Percentiles rank a stretch among this genome's conserved stretches.
These are phyloP conservation scores for Auriscalpium orientale DNA, from an alignment of 768 basidiomycete genomes.

Conservation along the genomic window DNA sequence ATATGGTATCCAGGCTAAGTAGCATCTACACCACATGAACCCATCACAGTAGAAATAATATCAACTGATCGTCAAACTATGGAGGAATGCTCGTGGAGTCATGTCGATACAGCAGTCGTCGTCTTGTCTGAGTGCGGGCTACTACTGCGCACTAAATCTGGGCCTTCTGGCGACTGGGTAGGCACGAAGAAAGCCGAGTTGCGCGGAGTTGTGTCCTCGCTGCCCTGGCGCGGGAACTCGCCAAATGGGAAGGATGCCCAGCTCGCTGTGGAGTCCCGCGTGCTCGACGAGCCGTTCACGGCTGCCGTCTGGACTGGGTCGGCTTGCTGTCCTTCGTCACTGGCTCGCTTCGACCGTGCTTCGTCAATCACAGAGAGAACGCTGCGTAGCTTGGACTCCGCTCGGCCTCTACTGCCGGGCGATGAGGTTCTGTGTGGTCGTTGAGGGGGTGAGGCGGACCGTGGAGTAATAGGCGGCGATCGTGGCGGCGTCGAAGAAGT, in stretches of 20 bases:
- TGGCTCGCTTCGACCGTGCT: constrained; percentile 21
- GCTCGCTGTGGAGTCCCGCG: constrained; percentile 24
- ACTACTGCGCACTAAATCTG: constrained; percentile 19
- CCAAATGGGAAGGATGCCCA: constrained; percentile 37
- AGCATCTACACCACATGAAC: neutral
- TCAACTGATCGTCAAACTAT: neutral
- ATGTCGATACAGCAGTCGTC: constrained; percentile 18
- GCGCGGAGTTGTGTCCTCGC: constrained; percentile 40
- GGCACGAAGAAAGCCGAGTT: constrained; percentile 28
- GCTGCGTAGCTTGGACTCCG: constrained; percentile 58
- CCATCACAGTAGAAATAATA: constrained; percentile 4
- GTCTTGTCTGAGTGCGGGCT: constrained; percentile 26
- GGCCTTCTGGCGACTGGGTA: constrained; percentile 15
- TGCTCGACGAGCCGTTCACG: constrained; percentile 2
- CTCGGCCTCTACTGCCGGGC: constrained; percentile 20
- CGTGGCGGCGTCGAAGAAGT: constrained; percentile 15
- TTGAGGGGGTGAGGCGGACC: constrained; percentile 40
- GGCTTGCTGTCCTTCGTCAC: neutral
- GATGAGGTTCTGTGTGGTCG: constrained; percentile 6
- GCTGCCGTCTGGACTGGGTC: neutral
- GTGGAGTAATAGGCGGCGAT: constrained; percentile 23
- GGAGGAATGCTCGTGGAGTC: constrained; percentile 1
- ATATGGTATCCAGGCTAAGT: constrained; percentile 48
- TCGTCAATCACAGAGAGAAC: constrained; percentile 73
- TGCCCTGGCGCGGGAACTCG: constrained; percentile 27